phyloP scores from a whole-genome alignment of 1,284 basidiomycete genomes.

The Leccinum pachyderme region DNA sequence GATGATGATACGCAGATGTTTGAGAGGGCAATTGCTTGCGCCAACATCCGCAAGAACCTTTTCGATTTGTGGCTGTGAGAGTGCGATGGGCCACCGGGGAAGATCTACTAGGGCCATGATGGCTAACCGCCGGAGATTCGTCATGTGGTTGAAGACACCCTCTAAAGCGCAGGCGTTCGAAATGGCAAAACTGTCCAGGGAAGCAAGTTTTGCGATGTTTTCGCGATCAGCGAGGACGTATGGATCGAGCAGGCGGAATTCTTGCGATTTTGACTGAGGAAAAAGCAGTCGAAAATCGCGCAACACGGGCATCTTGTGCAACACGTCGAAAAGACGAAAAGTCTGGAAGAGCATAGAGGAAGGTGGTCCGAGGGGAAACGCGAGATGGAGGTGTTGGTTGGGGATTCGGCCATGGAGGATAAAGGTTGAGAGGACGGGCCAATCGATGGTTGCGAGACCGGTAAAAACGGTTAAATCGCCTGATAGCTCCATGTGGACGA shows the following conservation, averaged over 20 bases:
- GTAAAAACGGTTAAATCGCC: conserved; percentile 30
- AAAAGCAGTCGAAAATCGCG: conserved; percentile 32
- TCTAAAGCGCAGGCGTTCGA: conserved; percentile 32
- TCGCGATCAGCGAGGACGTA: conserved; percentile 18
- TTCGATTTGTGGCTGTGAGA: conserved; percentile 33
- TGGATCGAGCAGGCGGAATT: conserved; percentile 28
- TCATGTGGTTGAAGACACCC: conserved; percentile 31
- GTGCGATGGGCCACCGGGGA: conserved; percentile 34
- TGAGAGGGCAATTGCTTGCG: conserved; percentile 33
- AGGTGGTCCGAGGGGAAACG: conserved; percentile 12
- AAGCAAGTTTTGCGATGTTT: conserved; percentile 30
- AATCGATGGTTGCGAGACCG: conserved; percentile 31
- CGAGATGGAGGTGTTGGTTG: conserved; percentile 11
- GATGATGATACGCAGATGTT: conserved; percentile 31
- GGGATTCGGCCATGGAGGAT: conserved; percentile 30
- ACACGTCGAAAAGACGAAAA: conserved; percentile 26
- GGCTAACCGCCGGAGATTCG: conserved; percentile 28
- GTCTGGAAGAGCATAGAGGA: not conserved
- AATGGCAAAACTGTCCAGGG: conserved; percentile 35
- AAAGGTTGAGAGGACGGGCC: conserved; percentile 29
- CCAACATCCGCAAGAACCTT: conserved; percentile 27
- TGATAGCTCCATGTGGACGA: conserved; percentile 29
- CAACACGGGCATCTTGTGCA: conserved; percentile 28
- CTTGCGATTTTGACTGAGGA: conserved; percentile 26
- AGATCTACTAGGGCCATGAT: conserved; percentile 34